Conservation (phyloP, 352 stramenopile genomes). For the Phytophthora sojae region DNA sequence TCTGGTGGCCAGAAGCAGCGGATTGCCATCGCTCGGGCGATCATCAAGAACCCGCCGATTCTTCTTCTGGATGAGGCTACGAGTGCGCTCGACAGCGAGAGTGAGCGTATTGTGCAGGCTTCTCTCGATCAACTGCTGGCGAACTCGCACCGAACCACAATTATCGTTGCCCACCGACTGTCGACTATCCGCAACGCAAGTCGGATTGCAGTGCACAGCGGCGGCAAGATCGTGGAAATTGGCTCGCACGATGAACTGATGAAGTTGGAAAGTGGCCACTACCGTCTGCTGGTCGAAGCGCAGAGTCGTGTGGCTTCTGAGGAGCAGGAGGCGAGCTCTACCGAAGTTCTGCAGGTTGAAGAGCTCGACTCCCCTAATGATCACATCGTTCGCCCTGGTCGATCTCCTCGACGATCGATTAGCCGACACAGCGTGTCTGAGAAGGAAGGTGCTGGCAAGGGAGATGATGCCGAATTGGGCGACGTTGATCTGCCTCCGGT, state of each 20-base stretch:
- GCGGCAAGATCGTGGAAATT: constrained; percentile 78
- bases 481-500: constrained; percentile 37
- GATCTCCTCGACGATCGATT: constrained; percentile 29
- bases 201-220: constrained; percentile 72
- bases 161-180: constrained; percentile 91
- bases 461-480: constrained; percentile 21
- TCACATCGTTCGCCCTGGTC: constrained; percentile 19
- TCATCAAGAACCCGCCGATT: constrained; percentile 89
- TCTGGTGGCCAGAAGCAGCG: constrained; percentile 95
- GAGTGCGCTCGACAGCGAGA: constrained; percentile 44
- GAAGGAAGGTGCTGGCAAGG: constrained; percentile 22
- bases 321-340: constrained; percentile 20
- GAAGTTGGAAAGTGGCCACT: constrained; percentile 45
- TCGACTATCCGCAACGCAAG: constrained; percentile 92
- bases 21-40: constrained; percentile 93
- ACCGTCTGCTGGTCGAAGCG: constrained; percentile 46
- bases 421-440: constrained; percentile 34
- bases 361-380: constrained; percentile 25
- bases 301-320: constrained; percentile 33
- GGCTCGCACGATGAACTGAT: constrained; percentile 89
- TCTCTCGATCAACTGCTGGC: constrained; percentile 61
- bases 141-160: constrained; percentile 57
- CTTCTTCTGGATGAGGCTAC: constrained; percentile 89
- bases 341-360: constrained; percentile 20
- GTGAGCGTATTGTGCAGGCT: constrained; percentile 52